phyloP scores from a whole-genome alignment of 2,329 filamentous ascomycete species.

The Diaporthe caulivora region DNA sequence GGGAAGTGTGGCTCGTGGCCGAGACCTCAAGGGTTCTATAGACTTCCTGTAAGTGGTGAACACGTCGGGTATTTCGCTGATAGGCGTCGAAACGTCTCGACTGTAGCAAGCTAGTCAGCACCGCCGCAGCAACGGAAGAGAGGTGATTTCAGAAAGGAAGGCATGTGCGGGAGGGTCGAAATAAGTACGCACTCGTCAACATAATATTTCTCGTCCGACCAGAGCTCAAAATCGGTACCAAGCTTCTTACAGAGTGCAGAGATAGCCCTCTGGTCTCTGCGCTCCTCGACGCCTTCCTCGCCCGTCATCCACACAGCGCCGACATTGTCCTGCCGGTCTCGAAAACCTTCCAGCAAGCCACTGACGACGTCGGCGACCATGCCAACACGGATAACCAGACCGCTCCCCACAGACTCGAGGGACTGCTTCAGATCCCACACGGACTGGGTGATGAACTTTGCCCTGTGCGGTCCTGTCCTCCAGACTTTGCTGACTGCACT shows the following conservation, averaged over 20 bases:
- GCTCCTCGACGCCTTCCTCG: conserved; percentile 78
- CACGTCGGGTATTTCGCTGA: conserved; percentile 76
- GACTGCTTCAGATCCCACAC: conserved; percentile 78
- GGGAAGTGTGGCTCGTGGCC: conserved; percentile 70
- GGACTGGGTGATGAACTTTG: conserved; percentile 78
- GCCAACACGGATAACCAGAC: conserved; percentile 74
- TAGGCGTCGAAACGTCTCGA: conserved; percentile 68
- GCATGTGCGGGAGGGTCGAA: background rate
- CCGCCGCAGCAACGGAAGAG: no score
- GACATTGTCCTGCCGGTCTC: conserved; percentile 59
- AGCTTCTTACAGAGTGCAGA: conserved; percentile 63
- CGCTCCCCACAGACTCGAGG: conserved; percentile 70
- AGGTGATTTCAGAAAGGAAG: background rate
- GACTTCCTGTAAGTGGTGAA: conserved; percentile 82
- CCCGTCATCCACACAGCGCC: conserved; percentile 80
- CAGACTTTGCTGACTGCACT: conserved; percentile 76
- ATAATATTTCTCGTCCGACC: conserved; percentile 82
- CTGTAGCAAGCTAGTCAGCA: conserved; percentile 54
- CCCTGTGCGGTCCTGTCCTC: conserved; percentile 79
- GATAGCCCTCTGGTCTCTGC: conserved; percentile 70
- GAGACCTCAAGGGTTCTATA: conserved; percentile 76
- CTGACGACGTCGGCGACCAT: conserved; percentile 69
- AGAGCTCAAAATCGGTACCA: conserved; percentile 72
- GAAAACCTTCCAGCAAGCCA: conserved; percentile 65
- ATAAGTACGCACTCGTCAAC: conserved; percentile 78